Evolutionary conservation across 2,329 filamentous ascomycete species (phyloP).

Genomic region (Alternaria brassicicola): DNA sequence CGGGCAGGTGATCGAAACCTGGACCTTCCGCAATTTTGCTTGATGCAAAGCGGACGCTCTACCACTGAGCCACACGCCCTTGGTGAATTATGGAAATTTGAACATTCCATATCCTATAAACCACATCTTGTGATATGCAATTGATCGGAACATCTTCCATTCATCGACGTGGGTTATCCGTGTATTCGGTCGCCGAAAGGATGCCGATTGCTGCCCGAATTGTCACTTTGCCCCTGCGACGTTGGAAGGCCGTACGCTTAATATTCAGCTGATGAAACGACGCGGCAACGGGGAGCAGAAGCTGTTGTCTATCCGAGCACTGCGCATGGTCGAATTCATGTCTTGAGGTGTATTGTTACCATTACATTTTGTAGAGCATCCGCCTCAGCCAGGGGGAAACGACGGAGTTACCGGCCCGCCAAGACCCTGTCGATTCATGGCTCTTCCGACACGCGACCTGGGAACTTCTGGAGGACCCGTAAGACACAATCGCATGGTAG

Average conservation of each 20-base stretch:
- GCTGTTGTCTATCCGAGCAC: no score
- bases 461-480: not conserved
- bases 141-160: no score
- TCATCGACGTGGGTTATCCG: no score
- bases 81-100: not conserved
- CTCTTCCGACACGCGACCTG: constrained; percentile 2
- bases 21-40: constrained; percentile 35
- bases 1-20: constrained; percentile 40
- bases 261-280: no score
- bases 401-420: constrained; percentile 6
- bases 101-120: not conserved
- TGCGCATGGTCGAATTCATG: no score
- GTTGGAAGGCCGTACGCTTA: no score
- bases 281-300: no score
- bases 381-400: not conserved
- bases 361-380: not conserved
- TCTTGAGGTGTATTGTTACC: not conserved
- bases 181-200: no score
- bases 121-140: no score
- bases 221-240: no score
- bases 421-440: constrained; percentile 12
- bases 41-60: constrained; percentile 49
- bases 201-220: no score
- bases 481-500: constrained; percentile 1
- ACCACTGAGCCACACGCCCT: constrained; percentile 46